Evolutionary conservation across 73 alveolate species (phyloP), one percentile per base, ranked within the genome.

Genomic region (Tetrahymena borealis): DNA sequence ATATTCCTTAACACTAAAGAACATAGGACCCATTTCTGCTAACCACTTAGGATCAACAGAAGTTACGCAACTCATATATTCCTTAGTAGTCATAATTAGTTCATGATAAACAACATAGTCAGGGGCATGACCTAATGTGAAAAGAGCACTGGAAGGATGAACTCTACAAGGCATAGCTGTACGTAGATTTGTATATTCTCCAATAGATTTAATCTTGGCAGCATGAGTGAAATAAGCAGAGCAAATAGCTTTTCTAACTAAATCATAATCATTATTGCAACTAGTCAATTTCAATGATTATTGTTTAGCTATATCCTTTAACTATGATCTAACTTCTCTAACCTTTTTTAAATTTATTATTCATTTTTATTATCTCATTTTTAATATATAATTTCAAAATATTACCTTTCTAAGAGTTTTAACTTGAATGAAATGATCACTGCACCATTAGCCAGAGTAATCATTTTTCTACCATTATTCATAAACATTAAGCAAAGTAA

Each of bases 41-140:
- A 99, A 95, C 99, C 99, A 99, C 77, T 96, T 95, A 38, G 99
- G 99, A 78, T 99, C 99, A 36, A 99, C 99, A 35, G 99, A 99
- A 7, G 99, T 99, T 36, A 99, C 99, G 78, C 99, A 98, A 92
- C 98, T 99, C 99, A 99, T 99, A 95, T 99, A 99, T 94, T 98
- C 99, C 95, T 98, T 99, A 28, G 99, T 96, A n/a, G 99, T 99
- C 99, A 98, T 98, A 11, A 98, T 98, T 90, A 99, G 96, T 96
- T 99, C 99, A 95, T 99, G 99, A 95, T 99, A 99, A 38, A 99
- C 99, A 28, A 99, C 99, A 95, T 99, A 99, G 94, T 99, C 99
- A n/a, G 99, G 99, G 24, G 99, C 98, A 95, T 98, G 98, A 78
- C 99, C 99, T 33, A 99, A 96, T 43, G 99, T 98, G 93, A 98